Conservation (phyloP, 352 stramenopile species). For the Pythium phragmiticola region DNA sequence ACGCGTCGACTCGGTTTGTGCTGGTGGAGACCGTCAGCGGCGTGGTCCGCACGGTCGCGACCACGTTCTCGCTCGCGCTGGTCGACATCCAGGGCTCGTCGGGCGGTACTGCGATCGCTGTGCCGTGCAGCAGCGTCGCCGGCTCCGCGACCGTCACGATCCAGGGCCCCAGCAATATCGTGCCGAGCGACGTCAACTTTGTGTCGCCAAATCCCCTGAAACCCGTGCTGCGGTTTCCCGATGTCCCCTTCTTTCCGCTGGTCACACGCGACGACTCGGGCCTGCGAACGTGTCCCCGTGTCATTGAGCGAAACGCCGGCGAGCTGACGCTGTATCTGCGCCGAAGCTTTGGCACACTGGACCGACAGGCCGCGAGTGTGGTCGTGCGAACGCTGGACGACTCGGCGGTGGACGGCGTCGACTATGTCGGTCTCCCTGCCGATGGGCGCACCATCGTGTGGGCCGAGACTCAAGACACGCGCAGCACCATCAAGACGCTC, state of each 20-base stretch:
- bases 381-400: slow-evolving; percentile 40
- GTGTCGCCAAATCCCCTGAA: slow-evolving; percentile 32
- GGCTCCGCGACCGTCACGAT: slow-evolving; percentile 47
- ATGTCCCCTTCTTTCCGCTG: slow-evolving; percentile 50
- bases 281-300: slow-evolving; percentile 45
- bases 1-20: slow-evolving; percentile 46
- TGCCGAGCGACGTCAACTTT: slow-evolving; percentile 57
- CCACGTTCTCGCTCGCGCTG: slow-evolving; percentile 43
- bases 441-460: slow-evolving; percentile 30
- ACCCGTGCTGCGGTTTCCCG: slow-evolving; percentile 34
- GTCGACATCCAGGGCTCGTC: slow-evolving; percentile 25
- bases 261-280: slow-evolving; percentile 52
- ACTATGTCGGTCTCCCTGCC: slow-evolving; percentile 41
- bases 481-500: slow-evolving; percentile 40
- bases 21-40: slow-evolving; percentile 40
- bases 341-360: slow-evolving; percentile 43
- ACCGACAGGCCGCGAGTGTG: slow-evolving; percentile 26
- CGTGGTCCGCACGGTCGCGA: slow-evolving; percentile 31
- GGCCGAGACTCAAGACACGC: slow-evolving; percentile 23
- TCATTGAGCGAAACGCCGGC: slow-evolving; percentile 37
- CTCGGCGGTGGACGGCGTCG: slow-evolving; percentile 50
- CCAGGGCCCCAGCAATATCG: slow-evolving; percentile 37
- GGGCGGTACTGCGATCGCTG: background rate
- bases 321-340: slow-evolving; percentile 45
- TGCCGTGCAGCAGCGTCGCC: slow-evolving; percentile 29